Evolutionary conservation across 495 filamentous ascomycete genomes (phyloP), one percentile per base, ranked within the genome.

Genomic region (Penicillium alfredii): DNA sequence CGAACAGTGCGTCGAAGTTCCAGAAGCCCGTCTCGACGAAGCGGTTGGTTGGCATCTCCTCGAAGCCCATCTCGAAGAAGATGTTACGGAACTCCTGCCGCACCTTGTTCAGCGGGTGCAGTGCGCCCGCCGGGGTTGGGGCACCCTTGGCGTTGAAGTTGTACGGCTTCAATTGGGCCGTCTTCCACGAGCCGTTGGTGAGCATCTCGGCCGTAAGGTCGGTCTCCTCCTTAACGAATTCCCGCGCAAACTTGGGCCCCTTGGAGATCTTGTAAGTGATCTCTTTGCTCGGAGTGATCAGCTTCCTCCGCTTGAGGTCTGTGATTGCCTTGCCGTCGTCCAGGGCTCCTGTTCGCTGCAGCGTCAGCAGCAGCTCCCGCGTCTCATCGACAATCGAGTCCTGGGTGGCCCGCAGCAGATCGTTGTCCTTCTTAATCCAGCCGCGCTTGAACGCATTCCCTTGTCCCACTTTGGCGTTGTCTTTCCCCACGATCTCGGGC

Each of bases 21-120:
- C 90, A 98, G 80, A 96, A 95, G 24, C 89, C 89, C 13, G 87
- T 89, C 69, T 98, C 92, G 40, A 96, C 88, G 57, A 80, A 92
- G 51, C 81, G 81, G 49, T 64, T 65, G 44, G 62, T 69, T 12
- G 64, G 58, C 63, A 61, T 61, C 34, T 71, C 69, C 54, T 66
- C 63, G 52, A 72, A 72, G 21, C 68, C 68, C 68, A 72, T 72
- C 30, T 93, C 88, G 63, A 98, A 98, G 79, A 97, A 96, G 60
- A 96, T 95, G 54, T 86, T 84, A 29, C 92, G 76, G 74, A 97
- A 93, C 63, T 96, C 92, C 40, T 82, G 72, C 30, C 89, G 81
- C 41, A 96, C 89, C 66, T 96, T 96, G 63, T 85, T 96, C 48
- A 97, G 69, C 2, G 92, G 92, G 66, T 97, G 90, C 42, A 98